A percentile compares a stretch with the other conserved stretches of the same genome.
Evolutionary conservation across 768 basidiomycete genomes (phyloP).

Genomic region (Amanita phalloides): DNA sequence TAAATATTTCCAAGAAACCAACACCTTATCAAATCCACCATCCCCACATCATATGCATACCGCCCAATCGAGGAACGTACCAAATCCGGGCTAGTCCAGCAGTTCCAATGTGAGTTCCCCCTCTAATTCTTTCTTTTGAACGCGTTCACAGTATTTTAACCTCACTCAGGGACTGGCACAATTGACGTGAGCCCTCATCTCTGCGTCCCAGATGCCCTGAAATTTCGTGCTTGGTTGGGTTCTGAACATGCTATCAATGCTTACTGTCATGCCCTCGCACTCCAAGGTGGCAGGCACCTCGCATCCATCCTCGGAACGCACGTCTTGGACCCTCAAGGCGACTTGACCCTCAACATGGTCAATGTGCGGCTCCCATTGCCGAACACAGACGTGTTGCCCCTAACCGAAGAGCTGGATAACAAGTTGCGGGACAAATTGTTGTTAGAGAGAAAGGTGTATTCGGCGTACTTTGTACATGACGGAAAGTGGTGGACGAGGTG

Average conservation of each 20-base stretch:
- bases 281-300: constrained; percentile 51
- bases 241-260: constrained; percentile 63
- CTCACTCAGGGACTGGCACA: constrained; percentile 51
- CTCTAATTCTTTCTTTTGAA: constrained; percentile 4
- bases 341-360: constrained; percentile 59
- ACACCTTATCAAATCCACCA: constrained; percentile 42
- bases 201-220: constrained; percentile 48
- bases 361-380: constrained; percentile 27
- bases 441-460: constrained; percentile 19
- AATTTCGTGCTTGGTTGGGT: constrained; percentile 65
- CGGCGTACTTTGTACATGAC: constrained; percentile 23
- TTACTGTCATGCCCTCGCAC: constrained; percentile 62
- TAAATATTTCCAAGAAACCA: constrained; percentile 41
- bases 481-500: constrained; percentile 28
- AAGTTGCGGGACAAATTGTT: constrained; percentile 19
- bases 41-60: constrained; percentile 49
- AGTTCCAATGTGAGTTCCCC: constrained; percentile 36
- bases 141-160: background rate
- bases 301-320: constrained; percentile 50
- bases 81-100: constrained; percentile 27
- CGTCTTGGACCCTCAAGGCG: constrained; percentile 44
- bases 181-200: constrained; percentile 44
- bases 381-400: constrained; percentile 7
- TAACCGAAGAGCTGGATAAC: constrained; percentile 11
- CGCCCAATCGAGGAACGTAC: constrained; percentile 27